Evolutionary conservation across 306 rosid genomes (phyloP).

Genomic region (Cicer cuneatum): DNA sequence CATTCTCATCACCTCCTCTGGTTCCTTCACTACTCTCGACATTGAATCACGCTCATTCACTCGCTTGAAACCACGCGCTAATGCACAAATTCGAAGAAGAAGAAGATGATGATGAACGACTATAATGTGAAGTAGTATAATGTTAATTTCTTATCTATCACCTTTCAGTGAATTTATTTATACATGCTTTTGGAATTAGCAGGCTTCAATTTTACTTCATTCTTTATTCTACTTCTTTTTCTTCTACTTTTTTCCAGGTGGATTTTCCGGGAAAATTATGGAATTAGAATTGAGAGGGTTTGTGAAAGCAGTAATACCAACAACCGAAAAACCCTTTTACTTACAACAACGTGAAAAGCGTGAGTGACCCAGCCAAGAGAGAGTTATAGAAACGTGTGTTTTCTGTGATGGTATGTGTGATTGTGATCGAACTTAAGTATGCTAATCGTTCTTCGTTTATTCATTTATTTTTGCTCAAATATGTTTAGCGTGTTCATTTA

Average conservation of each 20-base stretch:
- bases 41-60: conserved; percentile 24
- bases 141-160: background rate
- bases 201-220: background rate
- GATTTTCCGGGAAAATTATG: conserved; percentile 24
- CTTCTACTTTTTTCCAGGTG: background rate
- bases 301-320: background rate
- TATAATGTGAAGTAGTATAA: background rate
- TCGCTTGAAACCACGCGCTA: conserved; percentile 1
- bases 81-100: background rate
- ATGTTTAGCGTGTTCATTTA: background rate
- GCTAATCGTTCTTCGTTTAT: background rate
- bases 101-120: background rate
- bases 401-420: background rate
- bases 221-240: background rate
- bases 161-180: background rate
- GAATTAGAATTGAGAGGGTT: conserved; percentile 17
- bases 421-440: conserved; percentile 3
- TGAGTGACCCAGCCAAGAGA: conserved; percentile 7
- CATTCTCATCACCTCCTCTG: conserved; percentile 78
- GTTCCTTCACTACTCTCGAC: conserved; percentile 64
- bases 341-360: conserved; percentile 38
- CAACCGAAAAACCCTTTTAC: conserved; percentile 3
- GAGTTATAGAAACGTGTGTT: background rate
- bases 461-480: background rate
- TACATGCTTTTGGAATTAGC: conserved; percentile 9